A percentile compares a stretch with the other conserved stretches of the same genome.
These are phyloP conservation scores for Pseudogymnoascus sp. DNA, from an alignment of 2,329 filamentous ascomycete species.

Conservation along the genomic window DNA sequence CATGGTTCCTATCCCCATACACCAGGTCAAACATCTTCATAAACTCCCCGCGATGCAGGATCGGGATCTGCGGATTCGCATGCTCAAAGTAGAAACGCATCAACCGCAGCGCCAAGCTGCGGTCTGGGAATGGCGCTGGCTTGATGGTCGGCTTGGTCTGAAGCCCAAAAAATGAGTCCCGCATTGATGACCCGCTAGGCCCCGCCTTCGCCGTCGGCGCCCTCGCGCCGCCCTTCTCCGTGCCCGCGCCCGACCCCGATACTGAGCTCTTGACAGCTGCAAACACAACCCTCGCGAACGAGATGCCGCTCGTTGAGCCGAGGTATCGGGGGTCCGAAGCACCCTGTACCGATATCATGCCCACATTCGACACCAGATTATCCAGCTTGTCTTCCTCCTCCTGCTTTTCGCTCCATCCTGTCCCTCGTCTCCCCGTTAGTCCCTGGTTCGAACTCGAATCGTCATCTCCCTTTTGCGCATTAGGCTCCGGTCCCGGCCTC, in stretches of 20 bases:
- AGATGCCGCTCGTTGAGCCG: slow-evolving; percentile 82
- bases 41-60: slow-evolving; percentile 82
- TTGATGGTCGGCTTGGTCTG: slow-evolving; percentile 85
- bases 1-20: slow-evolving; percentile 56
- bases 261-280: slow-evolving; percentile 76
- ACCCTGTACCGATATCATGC: slow-evolving; percentile 70
- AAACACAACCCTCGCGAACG: slow-evolving; percentile 89
- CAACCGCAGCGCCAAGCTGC: slow-evolving; percentile 62
- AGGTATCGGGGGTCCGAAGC: slow-evolving; percentile 72
- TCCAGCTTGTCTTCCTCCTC: slow-evolving; percentile 55
- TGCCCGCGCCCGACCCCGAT: slow-evolving; percentile 54
- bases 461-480: slow-evolving; percentile 9
- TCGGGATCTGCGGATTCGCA: slow-evolving; percentile 91
- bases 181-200: slow-evolving; percentile 66
- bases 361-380: slow-evolving; percentile 60
- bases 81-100: slow-evolving; percentile 89
- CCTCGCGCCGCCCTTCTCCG: slow-evolving; percentile 52
- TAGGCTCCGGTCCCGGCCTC: slow-evolving; percentile 27
- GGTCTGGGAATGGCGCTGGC: slow-evolving; percentile 75
- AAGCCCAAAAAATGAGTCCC: slow-evolving; percentile 94
- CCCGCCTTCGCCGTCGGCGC: slow-evolving; percentile 26
- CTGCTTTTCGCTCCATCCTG: slow-evolving; percentile 35
- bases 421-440: slow-evolving; percentile 17
- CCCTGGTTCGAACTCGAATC: slow-evolving; percentile 10
- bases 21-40: slow-evolving; percentile 79